Conservation (phyloP, 2,329 filamentous ascomycete genomes). For the Parascedosporium putredinis region DNA sequence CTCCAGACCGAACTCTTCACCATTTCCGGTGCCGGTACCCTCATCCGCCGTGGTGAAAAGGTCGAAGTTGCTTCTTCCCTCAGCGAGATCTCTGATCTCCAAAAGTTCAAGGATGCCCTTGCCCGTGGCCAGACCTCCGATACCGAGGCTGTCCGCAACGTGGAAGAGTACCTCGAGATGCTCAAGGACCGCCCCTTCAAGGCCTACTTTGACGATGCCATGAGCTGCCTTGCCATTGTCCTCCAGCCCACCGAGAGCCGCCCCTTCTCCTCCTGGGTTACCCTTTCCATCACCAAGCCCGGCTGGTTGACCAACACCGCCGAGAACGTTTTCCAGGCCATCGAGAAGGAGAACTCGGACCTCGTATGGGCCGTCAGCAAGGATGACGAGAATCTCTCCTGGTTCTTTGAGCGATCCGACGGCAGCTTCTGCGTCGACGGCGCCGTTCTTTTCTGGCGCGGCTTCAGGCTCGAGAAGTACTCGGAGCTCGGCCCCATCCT, state of each 20-base stretch:
- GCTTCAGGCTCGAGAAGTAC: constrained; percentile 70
- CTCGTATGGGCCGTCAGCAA: constrained; percentile 95
- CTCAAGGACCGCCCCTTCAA: constrained; percentile 72
- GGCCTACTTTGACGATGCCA: constrained; percentile 86
- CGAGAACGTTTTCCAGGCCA: constrained; percentile 86
- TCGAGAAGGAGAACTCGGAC: constrained; percentile 88
- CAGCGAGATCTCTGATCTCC: constrained; percentile 63
- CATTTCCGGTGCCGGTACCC: constrained; percentile 84
- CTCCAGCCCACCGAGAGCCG: constrained; percentile 59
- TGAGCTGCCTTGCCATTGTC: constrained; percentile 87
- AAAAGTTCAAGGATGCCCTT: constrained; percentile 71
- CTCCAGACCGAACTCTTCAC: constrained; percentile 96
- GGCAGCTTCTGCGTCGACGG: constrained; percentile 79
- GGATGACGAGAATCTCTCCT: constrained; percentile 91
- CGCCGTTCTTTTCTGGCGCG: constrained; percentile 79
- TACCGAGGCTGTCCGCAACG: constrained; percentile 55
- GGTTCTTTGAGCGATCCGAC: constrained; percentile 97
- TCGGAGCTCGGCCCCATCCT: constrained; percentile 77
- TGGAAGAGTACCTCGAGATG: constrained; percentile 76
- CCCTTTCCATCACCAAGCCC: constrained; percentile 84
- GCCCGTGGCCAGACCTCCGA: constrained; percentile 75
- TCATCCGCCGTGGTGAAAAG: constrained; percentile 88
- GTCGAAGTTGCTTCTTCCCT: constrained; percentile 64
- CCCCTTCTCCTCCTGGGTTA: constrained; percentile 71
- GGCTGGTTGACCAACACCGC: constrained; percentile 92